Percentiles rank a stretch among this genome's conserved stretches.
Conservation (phyloP, 2,329 filamentous ascomycete genomes). For the Rosellinia necatrix region DNA sequence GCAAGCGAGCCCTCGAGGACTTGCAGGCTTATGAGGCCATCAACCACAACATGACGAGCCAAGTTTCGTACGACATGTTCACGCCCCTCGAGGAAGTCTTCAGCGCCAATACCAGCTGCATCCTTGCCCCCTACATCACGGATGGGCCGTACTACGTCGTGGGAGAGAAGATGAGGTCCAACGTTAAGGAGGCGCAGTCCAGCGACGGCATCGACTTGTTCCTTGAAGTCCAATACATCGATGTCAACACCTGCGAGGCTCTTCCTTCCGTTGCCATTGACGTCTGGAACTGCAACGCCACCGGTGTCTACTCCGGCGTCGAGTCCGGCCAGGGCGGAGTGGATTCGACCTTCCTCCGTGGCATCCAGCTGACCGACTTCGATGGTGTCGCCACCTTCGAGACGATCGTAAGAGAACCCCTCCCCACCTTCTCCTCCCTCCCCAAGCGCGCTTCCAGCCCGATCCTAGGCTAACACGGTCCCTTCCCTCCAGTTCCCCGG, state of each 20-base stretch:
- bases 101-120: constrained; percentile 43
- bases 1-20: constrained; percentile 41
- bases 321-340: constrained; percentile 41
- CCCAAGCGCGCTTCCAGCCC: background rate
- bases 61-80: constrained; percentile 24
- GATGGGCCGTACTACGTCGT: constrained; percentile 50
- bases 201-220: constrained; percentile 49
- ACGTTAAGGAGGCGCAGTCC: constrained; percentile 48
- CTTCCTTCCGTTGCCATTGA: constrained; percentile 48
- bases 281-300: constrained; percentile 50
- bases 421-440: too few relatives aligned
- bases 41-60: constrained; percentile 43
- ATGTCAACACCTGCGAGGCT: constrained; percentile 52
- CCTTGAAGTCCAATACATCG: constrained; percentile 52
- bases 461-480: constrained; percentile 11
- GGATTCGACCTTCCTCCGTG: constrained; percentile 53
- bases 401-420: constrained; percentile 42
- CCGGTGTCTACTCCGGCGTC: constrained; percentile 47
- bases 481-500: constrained; percentile 44
- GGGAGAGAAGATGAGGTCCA: constrained; percentile 51
- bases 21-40: constrained; percentile 42
- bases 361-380: constrained; percentile 51
- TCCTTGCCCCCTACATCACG: constrained; percentile 43
- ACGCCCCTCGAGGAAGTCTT: constrained; percentile 43
- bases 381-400: constrained; percentile 54